These are phyloP conservation scores for Lasiodiplodia sp. DNA, from an alignment of 2,329 filamentous ascomycete species.

Conservation along the genomic window DNA sequence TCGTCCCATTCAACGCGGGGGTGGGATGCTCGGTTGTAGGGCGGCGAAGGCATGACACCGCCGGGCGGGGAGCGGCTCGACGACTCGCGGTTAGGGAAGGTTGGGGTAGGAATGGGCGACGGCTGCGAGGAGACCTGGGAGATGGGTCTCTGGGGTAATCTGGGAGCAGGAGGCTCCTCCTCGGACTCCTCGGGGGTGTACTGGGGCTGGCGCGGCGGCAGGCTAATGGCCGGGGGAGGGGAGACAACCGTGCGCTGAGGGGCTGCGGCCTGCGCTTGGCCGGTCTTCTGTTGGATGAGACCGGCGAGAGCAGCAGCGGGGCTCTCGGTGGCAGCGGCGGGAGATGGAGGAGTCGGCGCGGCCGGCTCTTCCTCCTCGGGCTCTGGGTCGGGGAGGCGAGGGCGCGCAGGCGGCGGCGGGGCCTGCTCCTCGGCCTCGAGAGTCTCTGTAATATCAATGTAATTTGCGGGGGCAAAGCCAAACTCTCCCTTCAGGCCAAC, in stretches of 20 bases:
- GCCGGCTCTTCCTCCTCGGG: conserved; percentile 47
- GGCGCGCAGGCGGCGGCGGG: conserved; percentile 50
- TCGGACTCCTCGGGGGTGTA: conserved; percentile 74
- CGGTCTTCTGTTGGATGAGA: conserved; percentile 67
- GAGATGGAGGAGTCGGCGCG: conserved; percentile 51
- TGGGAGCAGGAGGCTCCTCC: conserved; percentile 66
- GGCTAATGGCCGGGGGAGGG: conserved; percentile 59
- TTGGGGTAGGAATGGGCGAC: conserved; percentile 48
- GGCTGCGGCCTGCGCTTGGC: conserved; percentile 64
- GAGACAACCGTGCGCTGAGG: conserved; percentile 30
- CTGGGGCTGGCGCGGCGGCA: conserved; percentile 59
- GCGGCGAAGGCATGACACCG: conserved; percentile 61
- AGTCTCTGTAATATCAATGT: conserved; percentile 75
- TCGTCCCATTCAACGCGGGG: conserved; percentile 47
- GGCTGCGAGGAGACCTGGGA: conserved; percentile 63
- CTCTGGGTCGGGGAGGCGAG: conserved; percentile 51
- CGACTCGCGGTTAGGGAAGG: conserved; percentile 41
- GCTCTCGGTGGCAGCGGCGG: conserved; percentile 56
- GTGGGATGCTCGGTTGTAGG: conserved; percentile 50
- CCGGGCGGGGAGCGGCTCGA: conserved; percentile 34
- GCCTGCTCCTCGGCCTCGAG: conserved; percentile 56
- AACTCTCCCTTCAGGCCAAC: conserved; percentile 85
- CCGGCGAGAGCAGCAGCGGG: conserved; percentile 67
- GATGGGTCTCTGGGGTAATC: conserved; percentile 67
- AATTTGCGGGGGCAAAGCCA: conserved; percentile 95